Base-by-base conservation (phyloP, 768 basidiomycete species). In the Leccinum ochraceum region DNA sequence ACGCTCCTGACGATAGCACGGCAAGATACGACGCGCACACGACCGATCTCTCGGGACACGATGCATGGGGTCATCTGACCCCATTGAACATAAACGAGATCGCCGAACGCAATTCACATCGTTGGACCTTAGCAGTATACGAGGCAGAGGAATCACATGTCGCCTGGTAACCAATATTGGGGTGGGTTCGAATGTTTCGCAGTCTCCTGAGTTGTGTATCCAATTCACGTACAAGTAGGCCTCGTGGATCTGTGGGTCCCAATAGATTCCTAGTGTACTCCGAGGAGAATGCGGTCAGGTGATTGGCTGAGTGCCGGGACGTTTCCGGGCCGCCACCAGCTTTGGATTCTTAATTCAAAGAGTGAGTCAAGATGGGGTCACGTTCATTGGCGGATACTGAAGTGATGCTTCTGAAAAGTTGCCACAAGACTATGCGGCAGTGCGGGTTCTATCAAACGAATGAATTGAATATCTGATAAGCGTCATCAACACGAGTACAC, bases 241-340 rank as follows among this genome's bases (percentile, higher is more conserved):
- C 16, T 17, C 16, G 30, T 56, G 50, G 22, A 51, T 30, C 8
- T 22, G 13, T 30, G 10, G 30, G 52, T 20, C n/a, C 16, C 16
- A 17, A 26, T 7, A 22, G 42, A 49, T 5, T 14, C 5, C 28
- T 36, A 17, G 28, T 28, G 32, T 57, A 3, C 30, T 63, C 60
- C 62, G 62, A 63, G 62, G 62, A 57, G 44, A 49, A 54, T 20
- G 20, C 17, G 0, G 32, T 22, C 17, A 32, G 52, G 58, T 37
- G 22, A n/a, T 57, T 50, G 32, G 48, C n/a, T 28, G 49, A 50
- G 22, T 8, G 17, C 36, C 37, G 54, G 50, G 28, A 11, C 10
- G 28, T 20, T 20, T 13, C 3, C 44, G 44, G 44, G 44, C 20
- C n/a, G 44, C 17, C 44, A 20, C 16, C n/a, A 0, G 9, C 54